Conservation (phyloP, 345 rosid species). For the Salix udensis region DNA sequence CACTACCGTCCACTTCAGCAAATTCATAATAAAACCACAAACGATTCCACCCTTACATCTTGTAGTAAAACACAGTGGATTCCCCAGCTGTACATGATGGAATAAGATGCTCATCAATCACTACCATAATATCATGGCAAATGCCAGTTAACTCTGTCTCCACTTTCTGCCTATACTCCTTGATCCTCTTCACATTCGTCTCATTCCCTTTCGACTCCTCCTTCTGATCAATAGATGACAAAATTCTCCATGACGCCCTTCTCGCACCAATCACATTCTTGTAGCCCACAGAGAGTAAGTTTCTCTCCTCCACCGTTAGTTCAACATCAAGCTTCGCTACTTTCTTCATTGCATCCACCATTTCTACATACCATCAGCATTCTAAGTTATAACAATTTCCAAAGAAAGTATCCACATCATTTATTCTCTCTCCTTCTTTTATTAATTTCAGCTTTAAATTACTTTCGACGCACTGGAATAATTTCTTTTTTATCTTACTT, state of each 20-base stretch:
- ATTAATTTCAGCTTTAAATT: not conserved
- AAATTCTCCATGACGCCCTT: constrained; percentile 63
- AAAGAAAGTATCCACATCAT: not conserved
- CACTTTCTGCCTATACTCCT: constrained; percentile 42
- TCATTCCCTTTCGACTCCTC: constrained; percentile 56
- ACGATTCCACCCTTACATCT: constrained; percentile 31
- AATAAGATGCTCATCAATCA: constrained; percentile 49
- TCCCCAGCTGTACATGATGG: constrained; percentile 43
- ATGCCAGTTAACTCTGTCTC: constrained; percentile 43
- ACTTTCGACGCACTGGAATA: not conserved
- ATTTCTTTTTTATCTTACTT: not conserved
- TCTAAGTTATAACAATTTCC: not conserved
- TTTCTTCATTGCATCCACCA: constrained; percentile 67
- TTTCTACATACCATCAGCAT: constrained; percentile 30
- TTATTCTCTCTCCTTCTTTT: not conserved
- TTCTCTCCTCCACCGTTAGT: constrained; percentile 56
- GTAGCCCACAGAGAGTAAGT: constrained; percentile 64
- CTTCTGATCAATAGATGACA: constrained; percentile 67
- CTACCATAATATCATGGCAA: constrained; percentile 40
- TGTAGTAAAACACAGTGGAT: constrained; percentile 48
- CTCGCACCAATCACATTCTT: constrained; percentile 68
- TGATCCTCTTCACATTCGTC: constrained; percentile 42
- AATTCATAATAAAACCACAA: not conserved
- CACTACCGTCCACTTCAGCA: not conserved
- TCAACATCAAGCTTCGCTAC: constrained; percentile 53